Conservation (phyloP, 768 basidiomycete genomes). For the Mycena alexandri region DNA sequence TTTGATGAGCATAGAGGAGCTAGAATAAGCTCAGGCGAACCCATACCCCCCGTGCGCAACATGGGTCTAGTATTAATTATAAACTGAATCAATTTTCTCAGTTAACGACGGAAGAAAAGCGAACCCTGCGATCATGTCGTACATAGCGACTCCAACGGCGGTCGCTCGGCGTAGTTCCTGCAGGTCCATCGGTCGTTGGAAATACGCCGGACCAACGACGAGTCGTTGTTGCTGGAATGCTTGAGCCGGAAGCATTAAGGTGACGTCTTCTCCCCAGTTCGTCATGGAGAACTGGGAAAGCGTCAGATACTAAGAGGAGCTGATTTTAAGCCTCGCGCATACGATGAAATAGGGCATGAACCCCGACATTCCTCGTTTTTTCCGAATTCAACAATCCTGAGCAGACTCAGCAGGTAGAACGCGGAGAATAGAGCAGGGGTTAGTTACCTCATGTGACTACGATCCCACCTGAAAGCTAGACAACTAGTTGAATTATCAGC, state of each 20-base stretch:
- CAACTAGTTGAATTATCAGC: no score
- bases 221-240: background rate
- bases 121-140: constrained; percentile 7
- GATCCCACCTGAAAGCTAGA: constrained; percentile 3
- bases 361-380: background rate
- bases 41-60: background rate
- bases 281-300: background rate
- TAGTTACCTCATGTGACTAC: background rate
- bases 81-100: no score
- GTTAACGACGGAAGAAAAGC: background rate
- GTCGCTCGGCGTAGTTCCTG: background rate
- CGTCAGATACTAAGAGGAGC: no score
- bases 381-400: background rate
- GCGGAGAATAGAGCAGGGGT: no score
- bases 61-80: background rate
- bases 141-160: background rate
- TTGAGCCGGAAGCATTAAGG: background rate
- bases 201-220: background rate
- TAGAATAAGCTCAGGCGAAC: background rate
- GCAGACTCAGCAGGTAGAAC: background rate
- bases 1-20: background rate
- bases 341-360: constrained; percentile 1
- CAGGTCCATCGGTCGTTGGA: background rate
- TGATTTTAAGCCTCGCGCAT: background rate
- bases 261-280: background rate